phyloP scores from a whole-genome alignment of 1,139 yeast genomes.

The Suhomyces guaymorum region DNA sequence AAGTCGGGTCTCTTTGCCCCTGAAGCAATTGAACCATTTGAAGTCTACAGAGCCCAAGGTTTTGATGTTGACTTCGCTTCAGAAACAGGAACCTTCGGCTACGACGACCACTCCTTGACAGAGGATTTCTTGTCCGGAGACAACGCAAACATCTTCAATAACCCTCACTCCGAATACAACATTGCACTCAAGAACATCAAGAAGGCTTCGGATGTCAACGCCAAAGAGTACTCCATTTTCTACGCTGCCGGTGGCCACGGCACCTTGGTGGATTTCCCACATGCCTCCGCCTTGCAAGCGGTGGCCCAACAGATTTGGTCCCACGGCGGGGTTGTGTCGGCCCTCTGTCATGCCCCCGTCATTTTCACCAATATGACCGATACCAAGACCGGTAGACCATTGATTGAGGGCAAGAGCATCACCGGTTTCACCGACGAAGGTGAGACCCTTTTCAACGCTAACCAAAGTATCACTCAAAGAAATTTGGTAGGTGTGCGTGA shows the following conservation, averaged over 20 bases:
- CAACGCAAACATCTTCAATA: slow-evolving; percentile 15
- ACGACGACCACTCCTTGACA: slow-evolving; percentile 21
- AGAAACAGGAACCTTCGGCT: slow-evolving; percentile 25
- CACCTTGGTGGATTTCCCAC: slow-evolving; percentile 24
- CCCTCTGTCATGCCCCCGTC: slow-evolving; percentile 26
- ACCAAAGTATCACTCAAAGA: slow-evolving; percentile 13
- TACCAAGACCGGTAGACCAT: slow-evolving; percentile 17
- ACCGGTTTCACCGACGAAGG: slow-evolving; percentile 26
- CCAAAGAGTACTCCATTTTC: slow-evolving; percentile 22
- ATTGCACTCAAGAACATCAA: slow-evolving; percentile 17
- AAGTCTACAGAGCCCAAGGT: slow-evolving; percentile 17
- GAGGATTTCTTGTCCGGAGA: slow-evolving; percentile 19
- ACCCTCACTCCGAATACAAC: slow-evolving; percentile 19
- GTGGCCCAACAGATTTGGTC: slow-evolving; percentile 19
- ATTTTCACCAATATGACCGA: slow-evolving; percentile 20
- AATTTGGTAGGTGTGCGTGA: slow-evolving; percentile 17
- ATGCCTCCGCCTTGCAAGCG: slow-evolving; percentile 19
- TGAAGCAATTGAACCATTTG: slow-evolving; percentile 25
- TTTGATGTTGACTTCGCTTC: slow-evolving; percentile 24
- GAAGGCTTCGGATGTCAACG: slow-evolving; percentile 19
- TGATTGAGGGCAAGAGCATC: slow-evolving; percentile 20
- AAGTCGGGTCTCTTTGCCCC: slow-evolving; percentile 22
- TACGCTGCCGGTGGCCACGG: slow-evolving; percentile 29
- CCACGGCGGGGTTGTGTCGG: slow-evolving; percentile 23
- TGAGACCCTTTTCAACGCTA: slow-evolving; percentile 17